Conservation (phyloP, 2,329 filamentous ascomycete genomes). For the Penicillium sp. region DNA sequence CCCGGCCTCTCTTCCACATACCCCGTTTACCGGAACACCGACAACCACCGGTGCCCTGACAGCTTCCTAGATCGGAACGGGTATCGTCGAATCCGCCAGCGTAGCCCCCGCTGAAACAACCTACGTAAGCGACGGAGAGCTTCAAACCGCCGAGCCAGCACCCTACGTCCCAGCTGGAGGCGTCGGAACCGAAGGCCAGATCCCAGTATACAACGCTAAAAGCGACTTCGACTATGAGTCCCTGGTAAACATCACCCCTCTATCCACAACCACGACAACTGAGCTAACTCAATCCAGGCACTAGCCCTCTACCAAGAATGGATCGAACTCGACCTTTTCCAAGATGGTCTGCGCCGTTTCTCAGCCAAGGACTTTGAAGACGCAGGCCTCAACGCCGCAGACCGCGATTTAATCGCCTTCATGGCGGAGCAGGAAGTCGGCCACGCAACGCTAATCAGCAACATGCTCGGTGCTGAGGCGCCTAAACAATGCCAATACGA, state of each 20-base stretch:
- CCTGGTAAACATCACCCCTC: conserved; percentile 42
- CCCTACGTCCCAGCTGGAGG: conserved; percentile 74
- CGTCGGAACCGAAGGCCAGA: conserved; percentile 71
- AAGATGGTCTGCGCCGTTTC: conserved; percentile 71
- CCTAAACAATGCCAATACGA: conserved; percentile 78
- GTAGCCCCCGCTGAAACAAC: conserved; percentile 63
- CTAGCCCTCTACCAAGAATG: conserved; percentile 79
- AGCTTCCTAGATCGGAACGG: conserved; percentile 52
- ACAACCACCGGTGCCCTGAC: conserved; percentile 69
- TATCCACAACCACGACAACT: too few species aligned
- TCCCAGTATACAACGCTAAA: conserved; percentile 73
- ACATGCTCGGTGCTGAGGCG: conserved; percentile 72
- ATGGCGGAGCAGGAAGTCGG: conserved; percentile 78
- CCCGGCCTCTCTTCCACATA: conserved; percentile 62
- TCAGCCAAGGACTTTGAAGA: conserved; percentile 67
- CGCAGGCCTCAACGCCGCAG: conserved; percentile 67
- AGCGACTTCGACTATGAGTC: conserved; percentile 85
- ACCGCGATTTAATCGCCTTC: conserved; percentile 70
- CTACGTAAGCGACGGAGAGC: conserved; percentile 70
- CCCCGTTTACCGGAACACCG: conserved; percentile 65
- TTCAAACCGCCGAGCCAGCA: conserved; percentile 66
- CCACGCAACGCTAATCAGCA: conserved; percentile 73
- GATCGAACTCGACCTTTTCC: conserved; percentile 82
- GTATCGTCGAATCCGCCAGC: conserved; percentile 57
- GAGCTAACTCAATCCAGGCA: conserved; percentile 37